Evolutionary conservation across 176 grass and related monocot genomes (phyloP).

Genomic region (Stipa capillata): DNA sequence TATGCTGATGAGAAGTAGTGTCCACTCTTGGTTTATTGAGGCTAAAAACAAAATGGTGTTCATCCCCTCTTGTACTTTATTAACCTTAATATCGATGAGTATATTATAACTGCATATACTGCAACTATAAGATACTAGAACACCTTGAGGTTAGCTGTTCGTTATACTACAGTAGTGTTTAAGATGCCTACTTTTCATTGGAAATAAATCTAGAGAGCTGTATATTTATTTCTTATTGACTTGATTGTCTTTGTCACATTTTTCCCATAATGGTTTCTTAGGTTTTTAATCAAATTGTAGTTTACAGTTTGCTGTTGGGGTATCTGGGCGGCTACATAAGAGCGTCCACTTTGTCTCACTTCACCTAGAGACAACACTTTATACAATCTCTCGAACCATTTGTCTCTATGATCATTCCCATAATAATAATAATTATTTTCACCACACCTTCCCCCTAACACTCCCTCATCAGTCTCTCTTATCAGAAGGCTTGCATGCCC

Average conservation of each 20-base stretch:
- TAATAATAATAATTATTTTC: not conserved
- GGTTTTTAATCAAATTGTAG: not conserved
- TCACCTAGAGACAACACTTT: no score
- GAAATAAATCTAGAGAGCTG: no score
- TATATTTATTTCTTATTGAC: not conserved
- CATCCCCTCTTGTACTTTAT: not conserved
- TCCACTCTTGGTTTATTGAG: not conserved
- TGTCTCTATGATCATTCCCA: not conserved
- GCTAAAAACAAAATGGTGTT: not conserved
- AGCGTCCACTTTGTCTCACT: not conserved
- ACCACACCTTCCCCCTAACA: not conserved
- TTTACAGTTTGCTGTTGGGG: not conserved
- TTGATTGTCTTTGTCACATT: not conserved
- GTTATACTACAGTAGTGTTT: no score
- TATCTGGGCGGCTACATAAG: not conserved
- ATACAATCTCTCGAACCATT: not conserved
- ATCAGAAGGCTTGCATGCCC: no score
- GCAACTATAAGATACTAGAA: no score
- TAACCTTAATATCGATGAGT: not conserved
- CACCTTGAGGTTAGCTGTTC: no score
- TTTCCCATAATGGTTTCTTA: not conserved
- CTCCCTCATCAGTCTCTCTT: no score
- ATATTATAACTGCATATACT: no score
- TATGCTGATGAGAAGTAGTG: not conserved
- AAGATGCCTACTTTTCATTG: no score